Evolutionary conservation across 345 rosid species (phyloP).

Genomic region (Draba incana): DNA sequence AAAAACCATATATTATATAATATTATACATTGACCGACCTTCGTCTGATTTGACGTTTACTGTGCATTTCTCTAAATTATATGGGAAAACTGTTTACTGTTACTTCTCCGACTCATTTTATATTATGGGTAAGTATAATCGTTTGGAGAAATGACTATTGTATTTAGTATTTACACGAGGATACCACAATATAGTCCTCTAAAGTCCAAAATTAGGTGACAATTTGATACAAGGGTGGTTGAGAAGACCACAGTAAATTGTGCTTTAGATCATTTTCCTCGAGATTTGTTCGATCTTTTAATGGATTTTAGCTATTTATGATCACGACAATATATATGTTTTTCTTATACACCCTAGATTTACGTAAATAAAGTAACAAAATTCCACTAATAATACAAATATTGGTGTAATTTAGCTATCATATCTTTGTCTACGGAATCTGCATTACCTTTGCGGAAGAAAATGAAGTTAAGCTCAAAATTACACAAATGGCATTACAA

Average conservation of each 20-base stretch:
- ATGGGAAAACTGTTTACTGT: neutral
- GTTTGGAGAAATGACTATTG: constrained; percentile 21
- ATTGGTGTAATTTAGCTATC: constrained; percentile 1
- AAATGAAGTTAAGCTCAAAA: neutral
- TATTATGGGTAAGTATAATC: neutral
- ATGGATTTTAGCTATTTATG: constrained; percentile 10
- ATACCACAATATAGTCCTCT: constrained; percentile 13
- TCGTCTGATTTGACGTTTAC: neutral
- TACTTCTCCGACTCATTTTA: constrained; percentile 3
- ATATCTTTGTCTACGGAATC: neutral
- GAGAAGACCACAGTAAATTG: constrained; percentile 33
- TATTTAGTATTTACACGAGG: constrained; percentile 8
- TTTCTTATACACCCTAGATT: neutral
- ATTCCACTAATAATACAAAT: neutral
- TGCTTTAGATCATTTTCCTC: constrained; percentile 16
- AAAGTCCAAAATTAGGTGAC: constrained; percentile 41
- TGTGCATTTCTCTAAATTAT: neutral
- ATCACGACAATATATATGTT: constrained; percentile 8
- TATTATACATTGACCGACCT: neutral
- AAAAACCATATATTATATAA: too few relatives aligned
- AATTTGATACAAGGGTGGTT: constrained; percentile 32
- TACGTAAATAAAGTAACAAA: neutral
- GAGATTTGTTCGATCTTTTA: constrained; percentile 22
- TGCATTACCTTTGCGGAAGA: neutral
- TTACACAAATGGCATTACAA: neutral